Percentiles rank a stretch among this genome's conserved stretches.
phyloP scores from a whole-genome alignment of 768 basidiomycete species.

The Trametes elegans region DNA sequence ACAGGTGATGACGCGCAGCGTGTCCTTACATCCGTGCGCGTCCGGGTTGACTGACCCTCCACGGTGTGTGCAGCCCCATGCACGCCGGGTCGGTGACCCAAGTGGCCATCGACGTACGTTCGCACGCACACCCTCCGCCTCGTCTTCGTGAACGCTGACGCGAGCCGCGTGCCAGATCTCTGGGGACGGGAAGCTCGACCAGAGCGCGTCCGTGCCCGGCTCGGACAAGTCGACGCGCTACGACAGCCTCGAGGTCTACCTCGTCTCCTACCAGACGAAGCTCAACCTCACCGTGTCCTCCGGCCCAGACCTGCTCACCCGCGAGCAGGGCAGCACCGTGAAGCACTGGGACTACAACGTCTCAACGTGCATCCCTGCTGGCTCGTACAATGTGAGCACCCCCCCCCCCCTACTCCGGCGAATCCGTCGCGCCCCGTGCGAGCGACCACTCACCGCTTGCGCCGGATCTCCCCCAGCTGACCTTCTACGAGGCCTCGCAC shows the following conservation, averaged over 20 bases:
- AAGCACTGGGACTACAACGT: conserved; percentile 38
- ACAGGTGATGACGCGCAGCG: conserved; percentile 17
- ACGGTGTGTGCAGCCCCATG: conserved; percentile 23
- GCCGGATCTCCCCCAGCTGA: conserved; percentile 40
- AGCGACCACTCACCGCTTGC: no score
- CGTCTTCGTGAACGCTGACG: no score
- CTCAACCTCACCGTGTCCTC: conserved; percentile 45
- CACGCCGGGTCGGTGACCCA: conserved; percentile 32
- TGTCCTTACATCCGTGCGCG: not conserved
- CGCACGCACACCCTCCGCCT: no score
- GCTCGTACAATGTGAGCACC: conserved; percentile 43
- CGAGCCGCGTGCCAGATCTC: conserved; percentile 33
- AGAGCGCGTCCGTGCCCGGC: conserved; percentile 33
- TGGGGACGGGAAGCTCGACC: conserved; percentile 43
- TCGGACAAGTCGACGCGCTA: conserved; percentile 37
- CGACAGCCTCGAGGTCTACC: conserved; percentile 43
- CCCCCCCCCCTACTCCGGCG: no score
- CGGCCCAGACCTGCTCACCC: conserved; percentile 37
- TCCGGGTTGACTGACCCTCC: not conserved
- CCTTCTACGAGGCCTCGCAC: conserved; percentile 46
- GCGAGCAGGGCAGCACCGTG: conserved; percentile 44
- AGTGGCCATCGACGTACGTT: conserved; percentile 35
- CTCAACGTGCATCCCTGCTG: conserved; percentile 41
- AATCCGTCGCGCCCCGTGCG: no score
- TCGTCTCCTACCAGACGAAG: conserved; percentile 40